These are phyloP conservation scores for Populus trichocarpa DNA, from an alignment of 441 rosid genomes.

Conservation along the genomic window DNA sequence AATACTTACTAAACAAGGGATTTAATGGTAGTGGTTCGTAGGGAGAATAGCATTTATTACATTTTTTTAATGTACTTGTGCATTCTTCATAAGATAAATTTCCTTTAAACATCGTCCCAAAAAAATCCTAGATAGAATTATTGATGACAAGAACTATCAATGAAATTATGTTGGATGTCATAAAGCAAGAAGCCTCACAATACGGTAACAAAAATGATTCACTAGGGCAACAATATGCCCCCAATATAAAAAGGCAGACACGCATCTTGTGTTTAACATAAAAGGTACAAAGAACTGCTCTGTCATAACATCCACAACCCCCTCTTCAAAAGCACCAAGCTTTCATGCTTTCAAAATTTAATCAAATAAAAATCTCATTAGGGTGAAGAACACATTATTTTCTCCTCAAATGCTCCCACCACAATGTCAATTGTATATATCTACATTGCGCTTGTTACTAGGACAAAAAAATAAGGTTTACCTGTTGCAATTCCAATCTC, in stretches of 20 bases:
- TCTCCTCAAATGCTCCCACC: not conserved
- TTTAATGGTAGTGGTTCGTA: not conserved
- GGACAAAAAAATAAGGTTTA: constrained; percentile 16
- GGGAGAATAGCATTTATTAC: not conserved
- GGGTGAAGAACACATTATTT: not conserved
- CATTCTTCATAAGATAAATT: not conserved
- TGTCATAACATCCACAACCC: not conserved
- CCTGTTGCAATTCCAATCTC: constrained; percentile 81
- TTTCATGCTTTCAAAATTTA: not conserved
- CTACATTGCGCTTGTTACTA: not conserved
- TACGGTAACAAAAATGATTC: not conserved
- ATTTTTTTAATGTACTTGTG: not conserved
- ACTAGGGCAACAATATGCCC: not conserved
- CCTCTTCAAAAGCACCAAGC: not conserved
- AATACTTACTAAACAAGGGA: not conserved
- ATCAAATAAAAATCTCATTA: not conserved
- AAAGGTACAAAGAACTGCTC: not conserved
- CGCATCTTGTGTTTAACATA: not conserved
- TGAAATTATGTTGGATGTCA: not conserved
- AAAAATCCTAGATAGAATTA: not conserved
- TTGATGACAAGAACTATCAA: not conserved
- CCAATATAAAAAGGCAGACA: not conserved
- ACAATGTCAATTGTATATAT: not conserved
- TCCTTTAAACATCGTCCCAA: not conserved
- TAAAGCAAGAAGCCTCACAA: not conserved